A percentile compares a stretch with the other conserved stretches of the same genome.
Evolutionary conservation across 352 stramenopile genomes (phyloP).

Genomic region (Phytophthora cryptogea): DNA sequence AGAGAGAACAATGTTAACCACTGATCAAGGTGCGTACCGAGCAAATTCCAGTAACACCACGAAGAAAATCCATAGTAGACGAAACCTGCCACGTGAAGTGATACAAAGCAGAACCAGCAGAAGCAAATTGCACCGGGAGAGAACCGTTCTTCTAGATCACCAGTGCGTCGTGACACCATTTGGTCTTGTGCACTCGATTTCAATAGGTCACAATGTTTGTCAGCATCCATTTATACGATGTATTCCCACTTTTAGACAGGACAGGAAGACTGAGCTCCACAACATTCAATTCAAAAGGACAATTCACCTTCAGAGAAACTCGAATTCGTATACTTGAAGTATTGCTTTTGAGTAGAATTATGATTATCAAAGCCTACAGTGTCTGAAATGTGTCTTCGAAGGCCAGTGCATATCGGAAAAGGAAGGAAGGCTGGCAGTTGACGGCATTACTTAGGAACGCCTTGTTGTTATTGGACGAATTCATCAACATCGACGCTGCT

Average conservation of each 20-base stretch:
- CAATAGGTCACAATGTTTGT: background rate
- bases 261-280: no score
- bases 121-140: slow-evolving; percentile 7
- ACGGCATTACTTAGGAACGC: slow-evolving; percentile 21
- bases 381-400: slow-evolving; percentile 32
- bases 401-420: slow-evolving; percentile 23
- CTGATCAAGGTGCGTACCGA: slow-evolving; percentile 14
- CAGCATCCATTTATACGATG: slow-evolving; percentile 2
- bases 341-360: no score
- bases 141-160: slow-evolving; percentile 10
- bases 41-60: slow-evolving; percentile 29
- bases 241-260: no score
- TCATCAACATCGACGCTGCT: slow-evolving; percentile 17
- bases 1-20: slow-evolving; percentile 19
- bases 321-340: no score
- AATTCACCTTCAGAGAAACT: no score
- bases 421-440: slow-evolving; percentile 20
- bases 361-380: background rate
- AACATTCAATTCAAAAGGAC: no score
- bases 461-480: slow-evolving; percentile 11
- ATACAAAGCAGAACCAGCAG: slow-evolving; percentile 21
- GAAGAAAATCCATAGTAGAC: slow-evolving; percentile 18
- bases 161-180: slow-evolving; percentile 1
- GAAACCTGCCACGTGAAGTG: slow-evolving; percentile 11
- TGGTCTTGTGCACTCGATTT: background rate